Percentiles rank a stretch among this genome's conserved stretches.
Evolutionary conservation across 1,139 yeast genomes (phyloP).

Genomic region (Lodderomyces parapsilosis): DNA sequence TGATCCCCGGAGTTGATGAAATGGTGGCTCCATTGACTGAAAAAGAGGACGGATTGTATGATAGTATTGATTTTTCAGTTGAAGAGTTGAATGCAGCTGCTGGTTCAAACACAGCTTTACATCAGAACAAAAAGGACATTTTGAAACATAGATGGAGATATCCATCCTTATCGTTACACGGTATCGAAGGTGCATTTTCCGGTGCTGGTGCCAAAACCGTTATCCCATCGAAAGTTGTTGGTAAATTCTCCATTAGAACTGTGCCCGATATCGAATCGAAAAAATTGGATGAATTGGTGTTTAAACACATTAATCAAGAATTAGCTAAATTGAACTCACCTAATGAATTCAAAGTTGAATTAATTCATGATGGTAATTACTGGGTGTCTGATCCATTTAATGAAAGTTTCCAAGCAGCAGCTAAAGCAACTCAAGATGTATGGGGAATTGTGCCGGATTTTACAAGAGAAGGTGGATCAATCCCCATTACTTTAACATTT

Average conservation of each 20-base stretch:
- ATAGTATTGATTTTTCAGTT: conserved; percentile 79
- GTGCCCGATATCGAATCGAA: conserved; percentile 88
- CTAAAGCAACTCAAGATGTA: conserved; percentile 88
- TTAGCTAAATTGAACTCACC: conserved; percentile 73
- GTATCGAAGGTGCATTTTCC: conserved; percentile 95
- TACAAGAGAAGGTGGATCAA: conserved; percentile 98
- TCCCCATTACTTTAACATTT: conserved; percentile 92
- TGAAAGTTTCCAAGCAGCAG: conserved; percentile 91
- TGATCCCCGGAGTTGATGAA: conserved; percentile 83
- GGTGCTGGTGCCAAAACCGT: conserved; percentile 97
- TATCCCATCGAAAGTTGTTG: conserved; percentile 90
- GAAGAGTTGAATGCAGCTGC: conserved; percentile 85
- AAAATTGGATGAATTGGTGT: conserved; percentile 75
- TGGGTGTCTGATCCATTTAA: conserved; percentile 96
- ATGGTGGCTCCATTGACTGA: conserved; percentile 94
- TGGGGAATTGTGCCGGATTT: conserved; percentile 95
- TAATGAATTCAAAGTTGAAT: conserved; percentile 68
- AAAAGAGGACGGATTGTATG: conserved; percentile 75
- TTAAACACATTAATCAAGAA: conserved; percentile 62
- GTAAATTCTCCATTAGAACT: conserved; percentile 95
- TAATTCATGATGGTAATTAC: conserved; percentile 91
- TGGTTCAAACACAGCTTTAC: conserved; percentile 82
- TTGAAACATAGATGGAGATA: conserved; percentile 98
- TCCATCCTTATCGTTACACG: conserved; percentile 94
- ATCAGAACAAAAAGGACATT: conserved; percentile 74